Conservation (phyloP, 169 alveolate genomes). For the Plasmodium gallinaceum region DNA sequence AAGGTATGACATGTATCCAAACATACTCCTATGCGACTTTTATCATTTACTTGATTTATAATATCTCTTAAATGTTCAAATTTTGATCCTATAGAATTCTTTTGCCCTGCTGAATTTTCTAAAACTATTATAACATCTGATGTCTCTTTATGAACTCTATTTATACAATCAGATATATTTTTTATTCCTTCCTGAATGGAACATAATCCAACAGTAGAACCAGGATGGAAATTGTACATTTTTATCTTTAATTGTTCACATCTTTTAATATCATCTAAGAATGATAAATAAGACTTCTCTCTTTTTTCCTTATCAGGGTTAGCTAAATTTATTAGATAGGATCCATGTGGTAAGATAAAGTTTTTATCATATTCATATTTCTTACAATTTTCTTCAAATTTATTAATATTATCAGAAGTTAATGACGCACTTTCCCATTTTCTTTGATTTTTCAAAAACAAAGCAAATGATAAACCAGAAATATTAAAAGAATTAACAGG, state of each 20-base stretch:
- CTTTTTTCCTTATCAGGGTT: conserved; percentile 92
- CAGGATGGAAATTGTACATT: conserved; percentile 92
- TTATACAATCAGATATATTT: conserved; percentile 87
- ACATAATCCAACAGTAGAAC: conserved; percentile 89
- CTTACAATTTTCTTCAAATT: conserved; percentile 81
- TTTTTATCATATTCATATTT: conserved; percentile 80
- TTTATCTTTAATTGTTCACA: conserved; percentile 90
- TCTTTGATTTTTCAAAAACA: conserved; percentile 91
- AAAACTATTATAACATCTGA: conserved; percentile 86
- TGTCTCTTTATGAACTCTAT: conserved; percentile 88
- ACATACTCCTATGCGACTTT: conserved; percentile 92
- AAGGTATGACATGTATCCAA: conserved; percentile 93
- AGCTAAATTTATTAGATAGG: conserved; percentile 91
- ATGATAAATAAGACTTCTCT: conserved; percentile 85
- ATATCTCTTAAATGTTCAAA: conserved; percentile 91
- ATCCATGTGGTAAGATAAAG: conserved; percentile 91
- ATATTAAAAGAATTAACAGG: conserved; percentile 87
- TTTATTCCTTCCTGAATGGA: conserved; percentile 85
- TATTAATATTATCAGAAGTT: conserved; percentile 79
- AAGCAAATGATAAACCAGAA: conserved; percentile 90
- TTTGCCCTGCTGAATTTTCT: conserved; percentile 93
- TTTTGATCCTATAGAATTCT: conserved; percentile 89
- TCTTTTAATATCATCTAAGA: conserved; percentile 90
- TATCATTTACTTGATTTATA: conserved; percentile 85
- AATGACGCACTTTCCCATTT: conserved; percentile 91